Base-by-base conservation (phyloP, 2,329 filamentous ascomycete species). In the Clathrospora elynae region DNA sequence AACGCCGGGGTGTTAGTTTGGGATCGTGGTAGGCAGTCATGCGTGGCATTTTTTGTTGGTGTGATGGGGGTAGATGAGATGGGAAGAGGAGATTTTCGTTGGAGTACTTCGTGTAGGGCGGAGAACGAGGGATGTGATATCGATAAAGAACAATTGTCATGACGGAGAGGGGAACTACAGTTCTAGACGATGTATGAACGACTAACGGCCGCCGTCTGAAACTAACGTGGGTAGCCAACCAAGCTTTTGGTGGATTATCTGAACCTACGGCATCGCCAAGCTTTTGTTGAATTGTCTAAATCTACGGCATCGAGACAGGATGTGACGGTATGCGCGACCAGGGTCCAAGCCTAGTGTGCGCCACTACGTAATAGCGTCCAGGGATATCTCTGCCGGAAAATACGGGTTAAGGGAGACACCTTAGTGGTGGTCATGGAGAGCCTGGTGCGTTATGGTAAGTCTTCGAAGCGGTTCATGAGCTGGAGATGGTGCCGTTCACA, bases 11-110 rank as follows among this genome's bases (percentile, higher is more conserved):
- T 14, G 40, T 22, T 8, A 31, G 29, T 20, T 48, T 51, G n/a
- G 45, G 49, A 19, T 51, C 41, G 24, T 41, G 45, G 28, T 39
- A 30, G 12, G 42, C 32, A n/a, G 41, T 28, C 10, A 42, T 35
- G 14, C 37, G 36, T 22, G 49, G 45, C 44, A 45, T 51, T 8
- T 12, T n/a, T 38, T 9, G 19, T 9, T 14, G 9, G n/a, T 12
- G 16, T 29, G 7, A 5, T 23, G 20, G 20, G 20, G 10, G 20
- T 6, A 6, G 20, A 10, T 23, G 20, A 30, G 18, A 28, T 19
- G 22, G 13, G 16, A 32, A 25, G 5, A 26, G 6, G 10, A 23
- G 10, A 23, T 23, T 6, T 10, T 23, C 6, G 6, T 6, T 23
- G 20, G 10, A 10, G 20, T 23, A 23, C 6, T n/a, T 6, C 20